A percentile compares a stretch with the other conserved stretches of the same genome.
These are phyloP conservation scores for Lathyrus sativus DNA, from an alignment of 306 rosid species.

Conservation along the genomic window DNA sequence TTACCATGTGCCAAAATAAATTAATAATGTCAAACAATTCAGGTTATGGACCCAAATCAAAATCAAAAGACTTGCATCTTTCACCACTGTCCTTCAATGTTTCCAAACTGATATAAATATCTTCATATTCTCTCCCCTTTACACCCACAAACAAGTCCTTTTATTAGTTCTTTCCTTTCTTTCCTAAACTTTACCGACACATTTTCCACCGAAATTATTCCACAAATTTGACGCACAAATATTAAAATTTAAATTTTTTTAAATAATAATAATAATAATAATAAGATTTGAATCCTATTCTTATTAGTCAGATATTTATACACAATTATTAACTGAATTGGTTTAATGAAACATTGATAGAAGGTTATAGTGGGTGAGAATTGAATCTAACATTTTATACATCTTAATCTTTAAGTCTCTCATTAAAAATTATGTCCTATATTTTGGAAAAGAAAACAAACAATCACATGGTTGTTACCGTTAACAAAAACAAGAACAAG, in stretches of 20 bases:
- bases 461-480: neutral
- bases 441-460: neutral
- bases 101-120: neutral
- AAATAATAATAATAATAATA: too few species aligned
- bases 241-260: too few species aligned
- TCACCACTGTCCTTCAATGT: neutral
- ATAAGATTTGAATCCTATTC: too few species aligned
- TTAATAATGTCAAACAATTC: too few species aligned
- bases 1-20: too few species aligned
- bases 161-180: neutral
- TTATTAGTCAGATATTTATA: too few species aligned
- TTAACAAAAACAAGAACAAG: conserved; percentile 1
- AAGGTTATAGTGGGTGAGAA: too few species aligned
- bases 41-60: neutral
- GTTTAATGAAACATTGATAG: too few species aligned
- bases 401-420: too few species aligned
- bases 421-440: too few species aligned
- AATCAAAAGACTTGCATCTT: neutral
- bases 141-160: neutral
- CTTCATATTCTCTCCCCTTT: neutral
- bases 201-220: neutral
- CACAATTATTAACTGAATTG: too few species aligned
- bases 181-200: neutral
- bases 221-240: neutral
- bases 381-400: too few species aligned